Percentiles rank a stretch among this genome's conserved stretches.
phyloP scores from a whole-genome alignment of 208 protist species.

The Acanthamoeba divionensis region DNA sequence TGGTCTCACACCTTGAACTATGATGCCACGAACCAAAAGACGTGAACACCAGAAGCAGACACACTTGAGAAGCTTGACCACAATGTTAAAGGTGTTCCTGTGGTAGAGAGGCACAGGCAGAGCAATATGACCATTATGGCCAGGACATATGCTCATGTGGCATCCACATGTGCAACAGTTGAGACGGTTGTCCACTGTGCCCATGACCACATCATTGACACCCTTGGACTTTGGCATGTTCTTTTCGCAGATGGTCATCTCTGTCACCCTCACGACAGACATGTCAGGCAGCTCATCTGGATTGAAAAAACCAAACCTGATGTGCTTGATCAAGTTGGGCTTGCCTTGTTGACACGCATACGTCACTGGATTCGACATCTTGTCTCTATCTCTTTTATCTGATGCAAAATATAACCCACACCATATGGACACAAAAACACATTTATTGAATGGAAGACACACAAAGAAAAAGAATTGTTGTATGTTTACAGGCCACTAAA shows the following conservation, averaged over 20 bases:
- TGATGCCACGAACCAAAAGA: constrained; percentile 81
- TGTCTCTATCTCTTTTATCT: too few relatives aligned
- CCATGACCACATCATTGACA: constrained; percentile 84
- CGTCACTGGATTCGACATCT: too few relatives aligned
- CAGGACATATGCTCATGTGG: constrained; percentile 81
- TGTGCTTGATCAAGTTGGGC: not conserved
- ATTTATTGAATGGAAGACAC: too few relatives aligned
- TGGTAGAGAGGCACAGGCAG: constrained; percentile 97
- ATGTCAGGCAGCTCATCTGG: constrained; percentile 86
- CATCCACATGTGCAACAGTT: constrained; percentile 78
- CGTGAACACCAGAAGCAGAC: constrained; percentile 96
- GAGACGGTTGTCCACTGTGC: constrained; percentile 77
- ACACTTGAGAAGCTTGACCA: constrained; percentile 92
- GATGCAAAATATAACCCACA: too few relatives aligned
- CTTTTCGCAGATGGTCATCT: constrained; percentile 67
- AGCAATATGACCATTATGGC: constrained; percentile 98
- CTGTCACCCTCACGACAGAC: constrained; percentile 77
- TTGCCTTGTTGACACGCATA: too few relatives aligned
- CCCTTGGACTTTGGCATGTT: constrained; percentile 77
- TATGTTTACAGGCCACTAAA: too few relatives aligned
- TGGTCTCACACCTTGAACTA: not conserved
- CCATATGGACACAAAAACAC: too few relatives aligned
- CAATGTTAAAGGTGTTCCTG: constrained; percentile 92
- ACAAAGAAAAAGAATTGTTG: too few relatives aligned
- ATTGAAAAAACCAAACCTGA: constrained; percentile 88